A percentile compares a stretch with the other conserved stretches of the same genome.
phyloP scores from a whole-genome alignment of 345 rosid genomes.

The Brassica juncea region DNA sequence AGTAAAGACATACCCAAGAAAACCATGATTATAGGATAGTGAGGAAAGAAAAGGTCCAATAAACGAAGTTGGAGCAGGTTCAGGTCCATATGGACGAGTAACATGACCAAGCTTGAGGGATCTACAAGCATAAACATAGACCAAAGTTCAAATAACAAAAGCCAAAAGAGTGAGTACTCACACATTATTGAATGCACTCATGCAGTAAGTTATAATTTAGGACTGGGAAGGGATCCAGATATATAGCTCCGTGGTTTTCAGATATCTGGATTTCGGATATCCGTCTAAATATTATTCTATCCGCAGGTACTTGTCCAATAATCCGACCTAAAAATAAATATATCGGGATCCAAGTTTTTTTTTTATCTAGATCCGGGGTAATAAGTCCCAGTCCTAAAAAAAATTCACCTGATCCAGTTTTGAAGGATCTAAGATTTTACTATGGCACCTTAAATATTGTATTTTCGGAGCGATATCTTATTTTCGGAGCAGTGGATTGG shows the following conservation, averaged over 20 bases:
- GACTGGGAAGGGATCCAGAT: no score
- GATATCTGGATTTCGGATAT: neutral
- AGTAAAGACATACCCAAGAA: conserved; percentile 21
- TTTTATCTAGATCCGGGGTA: no score
- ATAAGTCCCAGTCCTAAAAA: no score
- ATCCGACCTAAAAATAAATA: no score
- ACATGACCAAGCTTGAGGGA: conserved; percentile 82
- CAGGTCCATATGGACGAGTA: conserved; percentile 54
- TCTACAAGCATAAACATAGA: conserved; percentile 39
- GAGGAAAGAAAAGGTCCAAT: conserved; percentile 67
- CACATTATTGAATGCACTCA: conserved; percentile 30
- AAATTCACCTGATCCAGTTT: no score
- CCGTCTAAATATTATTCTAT: neutral
- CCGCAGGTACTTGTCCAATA: no score
- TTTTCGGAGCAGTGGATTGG: neutral
- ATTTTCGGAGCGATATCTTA: neutral
- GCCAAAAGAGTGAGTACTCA: neutral
- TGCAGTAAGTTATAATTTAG: no score
- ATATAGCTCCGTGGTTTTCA: no score
- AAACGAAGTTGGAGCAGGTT: conserved; percentile 47
- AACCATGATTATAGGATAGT: conserved; percentile 41
- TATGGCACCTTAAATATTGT: no score
- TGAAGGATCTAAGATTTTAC: neutral
- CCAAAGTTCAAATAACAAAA: neutral
- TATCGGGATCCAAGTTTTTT: no score